Percentiles rank a stretch among this genome's conserved stretches.
phyloP scores from a whole-genome alignment of 1,284 basidiomycete genomes.

The Ceratobasidium theobromae region DNA sequence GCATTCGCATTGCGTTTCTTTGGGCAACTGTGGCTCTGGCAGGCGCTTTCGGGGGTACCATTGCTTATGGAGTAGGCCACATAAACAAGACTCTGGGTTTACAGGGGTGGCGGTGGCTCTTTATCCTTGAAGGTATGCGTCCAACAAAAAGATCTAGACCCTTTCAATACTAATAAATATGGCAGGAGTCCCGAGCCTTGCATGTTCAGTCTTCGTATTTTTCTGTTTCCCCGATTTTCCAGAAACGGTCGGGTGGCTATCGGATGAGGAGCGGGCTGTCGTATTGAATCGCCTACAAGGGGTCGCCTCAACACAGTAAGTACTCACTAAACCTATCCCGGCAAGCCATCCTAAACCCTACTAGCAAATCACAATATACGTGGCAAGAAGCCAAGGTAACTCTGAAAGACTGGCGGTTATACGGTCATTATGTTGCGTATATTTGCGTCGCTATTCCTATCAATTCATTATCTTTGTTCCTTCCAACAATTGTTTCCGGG shows the following conservation, averaged over 20 bases:
- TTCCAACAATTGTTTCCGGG: conserved; percentile 45
- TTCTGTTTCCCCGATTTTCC: conserved; percentile 52
- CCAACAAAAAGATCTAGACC: conserved; percentile 38
- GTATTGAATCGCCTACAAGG: conserved; percentile 41
- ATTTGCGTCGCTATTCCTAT: conserved; percentile 44
- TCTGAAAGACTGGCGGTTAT: conserved; percentile 4
- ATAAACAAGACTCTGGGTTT: conserved; percentile 43
- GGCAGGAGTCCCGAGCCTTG: conserved; percentile 13
- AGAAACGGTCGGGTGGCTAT: conserved; percentile 49
- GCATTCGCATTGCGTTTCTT: conserved; percentile 46
- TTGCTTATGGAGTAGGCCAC: conserved; percentile 46
- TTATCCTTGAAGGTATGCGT: conserved; percentile 54
- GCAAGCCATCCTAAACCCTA: not conserved
- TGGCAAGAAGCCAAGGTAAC: conserved; percentile 20
- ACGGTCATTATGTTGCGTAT: conserved; percentile 40
- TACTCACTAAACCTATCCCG: not conserved
- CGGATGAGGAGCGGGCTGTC: conserved; percentile 42
- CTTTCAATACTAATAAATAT: not conserved
- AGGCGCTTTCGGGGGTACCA: conserved; percentile 51
- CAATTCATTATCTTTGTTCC: conserved; percentile 45
- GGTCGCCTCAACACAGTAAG: conserved; percentile 38
- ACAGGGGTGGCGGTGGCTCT: conserved; percentile 48
- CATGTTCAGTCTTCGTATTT: conserved; percentile 45
- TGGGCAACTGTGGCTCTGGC: conserved; percentile 40
- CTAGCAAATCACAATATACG: not conserved